A percentile compares a stretch with the other conserved stretches of the same genome.
Conservation (phyloP, 768 basidiomycete species). For the Phylloporus arenicola region DNA sequence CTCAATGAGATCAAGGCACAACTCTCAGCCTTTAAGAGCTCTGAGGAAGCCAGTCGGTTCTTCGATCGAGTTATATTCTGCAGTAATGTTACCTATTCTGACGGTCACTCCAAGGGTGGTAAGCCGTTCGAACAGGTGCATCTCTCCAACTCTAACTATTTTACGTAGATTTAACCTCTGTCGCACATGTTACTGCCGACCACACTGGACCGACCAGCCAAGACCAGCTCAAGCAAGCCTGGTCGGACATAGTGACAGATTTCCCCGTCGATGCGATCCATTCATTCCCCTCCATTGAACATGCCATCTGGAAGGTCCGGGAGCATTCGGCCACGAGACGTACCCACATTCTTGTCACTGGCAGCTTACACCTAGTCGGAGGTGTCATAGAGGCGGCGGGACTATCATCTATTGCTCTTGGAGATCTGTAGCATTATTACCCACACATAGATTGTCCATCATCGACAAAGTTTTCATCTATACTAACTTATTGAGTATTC, state of each 20-base stretch:
- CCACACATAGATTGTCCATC: constrained; percentile 1
- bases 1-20: constrained; percentile 46
- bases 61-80: constrained; percentile 92
- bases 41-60: constrained; percentile 40
- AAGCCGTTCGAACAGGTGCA: constrained; percentile 18
- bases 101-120: constrained; percentile 91
- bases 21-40: constrained; percentile 37
- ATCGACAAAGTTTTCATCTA: constrained; percentile 3
- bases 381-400: constrained; percentile 90
- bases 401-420: constrained; percentile 64
- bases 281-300: constrained; percentile 82
- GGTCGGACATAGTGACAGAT: constrained; percentile 56
- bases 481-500: constrained; percentile 11
- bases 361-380: constrained; percentile 91
- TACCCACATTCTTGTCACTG: constrained; percentile 75
- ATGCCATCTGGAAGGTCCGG: constrained; percentile 70
- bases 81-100: constrained; percentile 90
- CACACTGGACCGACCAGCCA: constrained; percentile 68
- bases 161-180: constrained; percentile 66
- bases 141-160: constrained; percentile 1
- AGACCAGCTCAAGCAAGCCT: constrained; percentile 67
- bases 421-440: constrained; percentile 19
- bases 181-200: constrained; percentile 58
- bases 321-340: constrained; percentile 30
- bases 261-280: constrained; percentile 63